phyloP scores from a whole-genome alignment of 2,329 filamentous ascomycete genomes.

The Xylariales sp. region DNA sequence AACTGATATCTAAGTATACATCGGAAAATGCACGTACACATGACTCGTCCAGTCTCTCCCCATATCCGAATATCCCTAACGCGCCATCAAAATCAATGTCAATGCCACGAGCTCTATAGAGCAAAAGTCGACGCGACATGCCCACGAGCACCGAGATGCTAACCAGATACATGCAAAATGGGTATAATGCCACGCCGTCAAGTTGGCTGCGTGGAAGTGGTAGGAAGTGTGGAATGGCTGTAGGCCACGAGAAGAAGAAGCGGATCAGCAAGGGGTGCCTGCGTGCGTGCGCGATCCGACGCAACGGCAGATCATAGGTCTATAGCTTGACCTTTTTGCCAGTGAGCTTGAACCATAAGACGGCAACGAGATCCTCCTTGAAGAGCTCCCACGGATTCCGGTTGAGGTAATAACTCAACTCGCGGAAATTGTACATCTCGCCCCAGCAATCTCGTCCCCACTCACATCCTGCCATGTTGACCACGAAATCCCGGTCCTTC shows the following conservation, averaged over 20 bases:
- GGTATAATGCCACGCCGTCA: conserved; percentile 3
- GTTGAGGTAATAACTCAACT: conserved; percentile 87
- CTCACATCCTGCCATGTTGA: conserved; percentile 98
- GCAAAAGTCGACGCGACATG: no score
- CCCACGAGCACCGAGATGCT: not conserved
- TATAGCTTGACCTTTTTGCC: conserved; percentile 56
- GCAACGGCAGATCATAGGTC: no score
- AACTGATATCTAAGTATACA: conserved; percentile 5
- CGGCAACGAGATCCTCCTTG: conserved; percentile 61
- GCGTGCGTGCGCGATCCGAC: no score
- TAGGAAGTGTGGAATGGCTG: not conserved
- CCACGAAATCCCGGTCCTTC: conserved; percentile 82
- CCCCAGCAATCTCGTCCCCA: conserved; percentile 97
- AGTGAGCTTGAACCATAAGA: conserved; percentile 59
- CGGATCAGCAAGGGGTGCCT: no score
- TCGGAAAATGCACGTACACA: conserved; percentile 5
- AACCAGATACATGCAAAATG: conserved; percentile 4
- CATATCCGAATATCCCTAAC: not conserved
- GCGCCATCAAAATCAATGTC: not conserved
- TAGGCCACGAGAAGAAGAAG: not conserved
- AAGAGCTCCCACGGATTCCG: conserved; percentile 74
- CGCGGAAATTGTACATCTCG: conserved; percentile 93
- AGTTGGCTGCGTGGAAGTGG: not conserved
- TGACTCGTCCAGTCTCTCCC: conserved; percentile 4
- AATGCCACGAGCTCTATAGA: not conserved